Percentiles rank a stretch among this genome's conserved stretches.
Evolutionary conservation across 345 rosid species (phyloP).

Genomic region (Acer campestre): DNA sequence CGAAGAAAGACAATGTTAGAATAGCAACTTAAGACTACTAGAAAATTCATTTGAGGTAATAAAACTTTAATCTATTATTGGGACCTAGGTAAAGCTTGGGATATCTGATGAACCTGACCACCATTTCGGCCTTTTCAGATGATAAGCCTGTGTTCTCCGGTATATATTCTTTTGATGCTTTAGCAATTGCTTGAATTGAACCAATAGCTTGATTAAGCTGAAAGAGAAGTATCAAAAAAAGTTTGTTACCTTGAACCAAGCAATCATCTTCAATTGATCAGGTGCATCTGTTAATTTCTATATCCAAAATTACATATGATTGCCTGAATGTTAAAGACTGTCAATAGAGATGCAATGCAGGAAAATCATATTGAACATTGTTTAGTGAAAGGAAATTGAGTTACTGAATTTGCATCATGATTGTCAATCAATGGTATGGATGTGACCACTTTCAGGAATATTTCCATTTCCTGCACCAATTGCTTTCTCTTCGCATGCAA

Average conservation of each 20-base stretch:
- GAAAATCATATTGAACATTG: too few species aligned
- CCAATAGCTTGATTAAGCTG: constrained; percentile 94
- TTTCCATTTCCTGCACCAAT: constrained; percentile 57
- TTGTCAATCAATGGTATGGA: constrained; percentile 78
- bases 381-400: background rate
- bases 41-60: too few species aligned
- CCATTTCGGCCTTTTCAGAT: too few species aligned
- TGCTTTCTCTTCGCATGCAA: constrained; percentile 59
- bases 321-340: too few species aligned
- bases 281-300: too few species aligned
- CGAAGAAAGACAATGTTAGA: too few species aligned
- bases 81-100: background rate
- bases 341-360: too few species aligned
- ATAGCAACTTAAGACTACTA: constrained; percentile 58
- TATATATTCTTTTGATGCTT: constrained; percentile 53
- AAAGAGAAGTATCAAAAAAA: background rate
- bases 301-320: too few species aligned
- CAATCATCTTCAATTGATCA: background rate
- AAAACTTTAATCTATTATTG: constrained; percentile 30
- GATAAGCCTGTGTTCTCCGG: too few species aligned
- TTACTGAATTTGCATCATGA: constrained; percentile 86
- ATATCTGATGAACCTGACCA: too few species aligned
- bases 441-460: constrained; percentile 63
- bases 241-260: background rate
- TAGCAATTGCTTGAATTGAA: constrained; percentile 80